Evolutionary conservation across 495 filamentous ascomycete species (phyloP).

Genomic region (Tuber indicum): DNA sequence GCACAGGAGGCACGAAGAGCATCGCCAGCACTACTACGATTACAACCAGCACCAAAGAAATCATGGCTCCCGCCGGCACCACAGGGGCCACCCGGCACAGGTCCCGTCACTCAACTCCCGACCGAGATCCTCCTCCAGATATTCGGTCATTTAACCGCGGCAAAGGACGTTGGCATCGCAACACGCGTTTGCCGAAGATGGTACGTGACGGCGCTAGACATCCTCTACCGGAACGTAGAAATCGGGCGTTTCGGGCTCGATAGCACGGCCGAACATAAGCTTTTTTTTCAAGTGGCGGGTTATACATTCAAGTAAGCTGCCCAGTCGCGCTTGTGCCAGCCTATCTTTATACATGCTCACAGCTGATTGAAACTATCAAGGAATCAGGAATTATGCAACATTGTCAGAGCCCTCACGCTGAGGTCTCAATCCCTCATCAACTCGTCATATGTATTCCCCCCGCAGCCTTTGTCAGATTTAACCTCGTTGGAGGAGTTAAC

Average conservation of each 20-base stretch:
- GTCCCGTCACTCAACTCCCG: slow-evolving; percentile 9
- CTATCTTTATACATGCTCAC: background rate
- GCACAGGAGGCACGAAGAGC: background rate
- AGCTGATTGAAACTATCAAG: background rate
- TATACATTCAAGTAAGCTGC: background rate
- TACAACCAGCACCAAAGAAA: background rate
- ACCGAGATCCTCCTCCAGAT: slow-evolving; percentile 10
- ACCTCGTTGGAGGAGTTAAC: background rate
- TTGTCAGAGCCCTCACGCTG: background rate
- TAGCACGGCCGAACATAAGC: background rate
- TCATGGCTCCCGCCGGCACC: background rate
- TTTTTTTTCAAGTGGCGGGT: background rate
- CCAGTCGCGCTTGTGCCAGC: background rate
- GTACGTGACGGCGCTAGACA: slow-evolving; percentile 10
- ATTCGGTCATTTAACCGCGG: background rate
- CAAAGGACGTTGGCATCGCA: background rate
- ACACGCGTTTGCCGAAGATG: slow-evolving; percentile 10
- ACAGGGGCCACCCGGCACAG: background rate
- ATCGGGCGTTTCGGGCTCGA: background rate
- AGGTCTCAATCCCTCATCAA: background rate
- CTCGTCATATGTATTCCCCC: background rate
- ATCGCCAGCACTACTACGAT: background rate
- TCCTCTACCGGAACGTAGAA: slow-evolving; percentile 5
- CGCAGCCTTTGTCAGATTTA: background rate
- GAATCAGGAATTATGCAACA: background rate